phyloP scores from a whole-genome alignment of 352 stramenopile species.

The Phytophthora meadii region DNA sequence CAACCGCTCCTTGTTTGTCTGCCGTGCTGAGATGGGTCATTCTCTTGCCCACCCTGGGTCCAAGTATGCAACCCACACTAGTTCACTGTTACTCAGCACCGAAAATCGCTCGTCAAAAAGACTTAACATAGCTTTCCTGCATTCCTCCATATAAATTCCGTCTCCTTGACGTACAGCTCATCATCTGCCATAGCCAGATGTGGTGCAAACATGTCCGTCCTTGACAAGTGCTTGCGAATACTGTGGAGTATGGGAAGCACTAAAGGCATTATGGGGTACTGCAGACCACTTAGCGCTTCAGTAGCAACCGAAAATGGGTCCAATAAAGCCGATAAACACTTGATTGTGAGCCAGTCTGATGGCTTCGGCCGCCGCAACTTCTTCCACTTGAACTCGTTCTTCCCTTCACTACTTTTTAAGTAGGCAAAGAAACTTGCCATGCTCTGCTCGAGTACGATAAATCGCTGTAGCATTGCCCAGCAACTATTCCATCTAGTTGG shows the following conservation, averaged over 20 bases:
- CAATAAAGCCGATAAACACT: conserved; percentile 7
- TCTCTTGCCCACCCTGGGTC: too few species aligned
- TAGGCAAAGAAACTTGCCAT: conserved; percentile 2
- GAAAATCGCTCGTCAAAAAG: too few species aligned
- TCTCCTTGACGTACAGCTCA: too few species aligned
- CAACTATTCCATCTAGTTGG: conserved; percentile 15
- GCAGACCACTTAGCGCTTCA: not conserved
- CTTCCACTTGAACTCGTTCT: conserved; percentile 2
- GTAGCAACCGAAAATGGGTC: conserved; percentile 2
- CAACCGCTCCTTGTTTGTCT: too few species aligned
- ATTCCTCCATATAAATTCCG: too few species aligned
- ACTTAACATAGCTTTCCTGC: too few species aligned
- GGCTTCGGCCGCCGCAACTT: conserved; percentile 4
- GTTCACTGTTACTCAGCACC: too few species aligned
- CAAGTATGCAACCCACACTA: too few species aligned
- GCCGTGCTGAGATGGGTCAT: too few species aligned
- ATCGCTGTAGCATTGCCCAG: conserved; percentile 20
- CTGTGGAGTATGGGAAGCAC: conserved; percentile 4
- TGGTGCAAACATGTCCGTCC: conserved; percentile 15
- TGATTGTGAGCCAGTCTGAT: conserved; percentile 12
- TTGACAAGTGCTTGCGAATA: conserved; percentile 4
- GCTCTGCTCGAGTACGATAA: conserved; percentile 5
- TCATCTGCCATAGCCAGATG: too few species aligned
- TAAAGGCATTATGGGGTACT: conserved; percentile 16
- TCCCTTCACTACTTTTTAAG: not conserved